Evolutionary conservation across 306 rosid genomes (phyloP), one percentile per base, ranked within the genome.

Genomic region (Citrullus mucosospermus): DNA sequence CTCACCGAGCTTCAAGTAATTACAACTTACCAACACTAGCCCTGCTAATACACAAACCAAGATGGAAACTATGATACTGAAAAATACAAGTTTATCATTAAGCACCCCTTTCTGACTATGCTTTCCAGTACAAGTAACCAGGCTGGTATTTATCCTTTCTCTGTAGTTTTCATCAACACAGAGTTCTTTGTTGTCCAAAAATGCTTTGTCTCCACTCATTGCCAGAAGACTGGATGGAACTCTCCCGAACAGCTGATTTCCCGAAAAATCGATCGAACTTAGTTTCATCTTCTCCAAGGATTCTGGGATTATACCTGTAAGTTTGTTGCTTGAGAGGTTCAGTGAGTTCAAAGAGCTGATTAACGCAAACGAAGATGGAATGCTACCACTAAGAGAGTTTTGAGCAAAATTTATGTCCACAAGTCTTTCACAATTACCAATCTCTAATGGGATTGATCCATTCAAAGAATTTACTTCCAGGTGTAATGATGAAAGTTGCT

Each of bases 241-340:
- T 66, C 84, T 80, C 43, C 99, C 99, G 12, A 88, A 88, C 61
- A 96, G 75, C 71, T 75, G 85, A 83, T 96, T 96, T 62, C 81
- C 81, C 6, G 98, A 92, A 83, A 96, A 91, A 87, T 96, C 99
- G 11, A 92, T 78, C 2, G 91, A 88, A 78, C 98, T 96, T 15
- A 96, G 83, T 80, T 90, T 92, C 90, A 95, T 36, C 59, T 87
- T 86, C 62, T 70, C 93, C 14, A 96, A 81, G 80, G 48, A 81
- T 71, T 83, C 89, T 0, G 99, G 99, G 83, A 96, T 87, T 38
- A 74, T 80, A 74, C 99, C 98, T 0, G 88, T 59, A 56, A 96
- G 88, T 74, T 85, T 84, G 83, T 96, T 96, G 74, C 84, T 34
- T 9, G 99, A 92, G 54, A 96, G 66, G 84, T 96, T 88, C 13